Percentiles rank a stretch among this genome's conserved stretches.
phyloP scores from a whole-genome alignment of 2,329 filamentous ascomycete genomes.

The Xylaria sp. region DNA sequence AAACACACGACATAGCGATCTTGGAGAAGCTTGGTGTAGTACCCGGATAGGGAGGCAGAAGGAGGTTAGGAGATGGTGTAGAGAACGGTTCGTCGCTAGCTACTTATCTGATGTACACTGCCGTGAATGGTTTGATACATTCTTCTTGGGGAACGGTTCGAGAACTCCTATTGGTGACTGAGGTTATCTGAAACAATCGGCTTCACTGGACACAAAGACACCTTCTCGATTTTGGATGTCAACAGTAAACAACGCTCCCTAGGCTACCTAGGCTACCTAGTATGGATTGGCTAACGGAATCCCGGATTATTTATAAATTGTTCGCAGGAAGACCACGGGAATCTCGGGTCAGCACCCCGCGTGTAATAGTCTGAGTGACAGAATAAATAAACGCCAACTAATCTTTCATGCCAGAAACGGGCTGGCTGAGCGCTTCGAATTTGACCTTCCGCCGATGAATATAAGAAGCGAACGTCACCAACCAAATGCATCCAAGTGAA shows the following conservation, averaged over 20 bases:
- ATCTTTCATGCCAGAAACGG: not conserved
- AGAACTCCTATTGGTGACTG: conserved; percentile 26
- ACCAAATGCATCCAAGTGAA: not conserved
- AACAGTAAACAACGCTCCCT: conserved; percentile 27
- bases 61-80: too few relatives aligned
- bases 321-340: not conserved
- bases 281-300: not conserved
- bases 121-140: conserved; percentile 4
- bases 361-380: not conserved
- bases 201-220: conserved; percentile 23
- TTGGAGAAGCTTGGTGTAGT: too few relatives aligned
- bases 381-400: not conserved
- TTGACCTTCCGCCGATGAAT: not conserved
- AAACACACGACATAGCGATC: too few relatives aligned
- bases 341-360: not conserved
- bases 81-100: not conserved
- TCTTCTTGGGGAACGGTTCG: not conserved
- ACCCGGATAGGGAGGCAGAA: too few relatives aligned
- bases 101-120: not conserved
- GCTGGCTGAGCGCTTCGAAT: not conserved
- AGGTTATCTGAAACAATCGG: conserved; percentile 32
- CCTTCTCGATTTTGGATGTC: conserved; percentile 1
- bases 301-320: not conserved
- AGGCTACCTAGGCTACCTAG: not conserved
- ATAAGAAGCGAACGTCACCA: not conserved